These are phyloP conservation scores for Alnus rubra DNA, from an alignment of 306 rosid genomes.

Conservation along the genomic window DNA sequence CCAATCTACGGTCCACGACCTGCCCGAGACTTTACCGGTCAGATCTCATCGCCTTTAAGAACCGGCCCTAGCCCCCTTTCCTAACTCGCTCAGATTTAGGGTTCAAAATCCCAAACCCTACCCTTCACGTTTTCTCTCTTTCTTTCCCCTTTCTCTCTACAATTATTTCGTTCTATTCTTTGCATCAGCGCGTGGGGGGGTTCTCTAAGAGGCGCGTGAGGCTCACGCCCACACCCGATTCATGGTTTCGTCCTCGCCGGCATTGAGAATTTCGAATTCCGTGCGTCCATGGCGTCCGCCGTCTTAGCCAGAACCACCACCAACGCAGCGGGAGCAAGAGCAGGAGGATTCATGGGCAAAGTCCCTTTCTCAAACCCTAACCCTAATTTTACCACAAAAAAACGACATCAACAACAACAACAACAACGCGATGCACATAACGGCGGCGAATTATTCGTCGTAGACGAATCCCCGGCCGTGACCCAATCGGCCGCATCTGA, in stretches of 20 bases:
- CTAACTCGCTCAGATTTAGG: slow-evolving; percentile 77
- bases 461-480: slow-evolving; percentile 42
- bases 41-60: slow-evolving; percentile 92
- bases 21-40: slow-evolving; percentile 66
- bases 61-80: slow-evolving; percentile 43
- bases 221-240: slow-evolving; percentile 5
- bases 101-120: slow-evolving; percentile 57
- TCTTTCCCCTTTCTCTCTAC: not conserved
- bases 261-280: slow-evolving; percentile 40
- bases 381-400: slow-evolving; percentile 50
- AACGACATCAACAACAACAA: slow-evolving; percentile 34
- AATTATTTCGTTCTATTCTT: not conserved
- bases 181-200: slow-evolving; percentile 39
- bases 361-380: slow-evolving; percentile 62
- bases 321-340: slow-evolving; percentile 70
- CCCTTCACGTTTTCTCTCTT: not conserved
- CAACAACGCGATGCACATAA: not conserved
- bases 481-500: slow-evolving; percentile 76
- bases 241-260: slow-evolving; percentile 35
- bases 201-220: slow-evolving; percentile 29
- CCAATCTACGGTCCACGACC: not conserved
- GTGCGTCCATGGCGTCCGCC: slow-evolving; percentile 70
- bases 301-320: slow-evolving; percentile 61
- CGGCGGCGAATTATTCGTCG: slow-evolving; percentile 21
- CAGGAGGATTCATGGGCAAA: slow-evolving; percentile 88